Conservation (phyloP, 2,329 filamentous ascomycete species). For the Ceratocystis ficicola region DNA sequence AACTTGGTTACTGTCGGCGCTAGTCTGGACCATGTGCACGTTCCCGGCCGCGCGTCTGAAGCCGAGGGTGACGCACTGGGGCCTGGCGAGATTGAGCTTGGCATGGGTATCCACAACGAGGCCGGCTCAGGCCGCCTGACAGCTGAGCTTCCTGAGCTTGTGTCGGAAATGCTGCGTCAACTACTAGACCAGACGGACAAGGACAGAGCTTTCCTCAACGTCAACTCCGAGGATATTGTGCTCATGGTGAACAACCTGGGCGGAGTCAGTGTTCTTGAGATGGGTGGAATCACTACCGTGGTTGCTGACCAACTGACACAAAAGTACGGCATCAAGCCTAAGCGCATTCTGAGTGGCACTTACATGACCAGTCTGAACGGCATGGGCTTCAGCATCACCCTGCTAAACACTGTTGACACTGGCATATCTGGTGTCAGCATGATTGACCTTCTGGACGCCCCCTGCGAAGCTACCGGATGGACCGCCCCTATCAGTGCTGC, state of each 20-base stretch:
- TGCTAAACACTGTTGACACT: constrained; percentile 51
- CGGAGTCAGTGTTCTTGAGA: constrained; percentile 58
- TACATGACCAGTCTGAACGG: constrained; percentile 73
- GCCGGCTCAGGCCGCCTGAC: constrained; percentile 43
- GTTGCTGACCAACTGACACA: constrained; percentile 50
- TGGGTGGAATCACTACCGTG: constrained; percentile 59
- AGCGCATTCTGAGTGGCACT: constrained; percentile 54
- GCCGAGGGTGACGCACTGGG: constrained; percentile 44
- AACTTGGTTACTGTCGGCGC: constrained; percentile 80
- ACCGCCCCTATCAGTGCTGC: constrained; percentile 47
- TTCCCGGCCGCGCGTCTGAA: constrained; percentile 55
- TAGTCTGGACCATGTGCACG: constrained; percentile 82
- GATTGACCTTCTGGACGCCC: constrained; percentile 57
- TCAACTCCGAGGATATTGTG: constrained; percentile 52
- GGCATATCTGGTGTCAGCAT: constrained; percentile 49
- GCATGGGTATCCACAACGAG: constrained; percentile 72
- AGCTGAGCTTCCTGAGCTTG: constrained; percentile 42
- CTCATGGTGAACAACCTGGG: constrained; percentile 66
- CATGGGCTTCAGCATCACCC: constrained; percentile 59
- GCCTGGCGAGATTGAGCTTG: constrained; percentile 48
- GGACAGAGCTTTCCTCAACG: constrained; percentile 57
- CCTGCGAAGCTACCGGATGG: constrained; percentile 60
- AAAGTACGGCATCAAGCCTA: constrained; percentile 48
- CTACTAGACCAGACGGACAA: constrained; percentile 53
- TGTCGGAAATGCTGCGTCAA: constrained; percentile 55